Conservation (phyloP, 176 grass and related monocot species). For the Pontederia crassipes region DNA sequence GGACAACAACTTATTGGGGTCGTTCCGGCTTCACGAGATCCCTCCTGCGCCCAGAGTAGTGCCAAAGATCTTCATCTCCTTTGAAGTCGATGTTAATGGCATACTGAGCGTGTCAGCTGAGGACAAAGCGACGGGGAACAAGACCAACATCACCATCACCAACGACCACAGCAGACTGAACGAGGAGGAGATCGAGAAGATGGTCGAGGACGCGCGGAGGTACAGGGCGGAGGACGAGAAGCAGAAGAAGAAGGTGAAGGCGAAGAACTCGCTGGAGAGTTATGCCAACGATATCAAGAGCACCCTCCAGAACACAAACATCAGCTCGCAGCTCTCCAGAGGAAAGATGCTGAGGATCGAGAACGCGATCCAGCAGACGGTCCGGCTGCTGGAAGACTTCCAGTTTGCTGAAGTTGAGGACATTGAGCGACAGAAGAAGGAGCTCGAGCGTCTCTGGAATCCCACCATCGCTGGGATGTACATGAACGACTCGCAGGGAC, state of each 20-base stretch:
- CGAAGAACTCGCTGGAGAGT: slow-evolving; percentile 3
- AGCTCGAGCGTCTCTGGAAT: slow-evolving; percentile 8
- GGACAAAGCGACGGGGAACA: slow-evolving; percentile 9
- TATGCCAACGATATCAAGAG: slow-evolving; percentile 10
- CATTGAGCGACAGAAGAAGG: slow-evolving; percentile 5
- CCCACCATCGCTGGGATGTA: slow-evolving; percentile 4
- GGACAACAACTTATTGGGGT: too few relatives aligned
- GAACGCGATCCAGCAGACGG: slow-evolving; percentile 7
- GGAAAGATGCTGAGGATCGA: slow-evolving; percentile 2
- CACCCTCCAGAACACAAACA: neutral
- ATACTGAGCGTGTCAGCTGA: neutral
- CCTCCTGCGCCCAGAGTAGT: too few relatives aligned
- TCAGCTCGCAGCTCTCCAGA: neutral
- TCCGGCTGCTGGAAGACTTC: slow-evolving; percentile 34
- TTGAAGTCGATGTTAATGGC: too few relatives aligned
- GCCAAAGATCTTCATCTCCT: too few relatives aligned
- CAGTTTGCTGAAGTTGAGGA: slow-evolving; percentile 24
- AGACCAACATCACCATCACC: slow-evolving; percentile 16
- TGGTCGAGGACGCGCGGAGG: slow-evolving; percentile 11
- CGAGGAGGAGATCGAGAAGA: slow-evolving; percentile 17
- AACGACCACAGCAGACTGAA: slow-evolving; percentile 12
- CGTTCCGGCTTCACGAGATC: too few relatives aligned
- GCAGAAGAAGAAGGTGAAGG: slow-evolving; percentile 18
- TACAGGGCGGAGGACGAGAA: slow-evolving; percentile 13
- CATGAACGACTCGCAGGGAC: neutral